Conservation (phyloP, 129 eudicot species). For the sunflower (Helianthus annuus) region HanXRQr2.0-SUNRISE NC_035433.2:75678353-75678852, state of each 20-base stretch:
- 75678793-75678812: conserved; percentile 10
- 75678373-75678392: conserved; percentile 20
- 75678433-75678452: conserved; percentile 55
- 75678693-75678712: conserved; percentile 59
- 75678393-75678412: neutral
- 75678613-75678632: conserved; percentile 42
- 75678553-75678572: conserved; percentile 73
- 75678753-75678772: conserved; percentile 29
- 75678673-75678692: conserved; percentile 66
- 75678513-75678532: conserved; percentile 36
- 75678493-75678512: conserved; percentile 37
- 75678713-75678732: conserved; percentile 68
- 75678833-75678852: conserved; percentile 34
- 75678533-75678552: conserved; percentile 58
- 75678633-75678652: conserved; percentile 60
- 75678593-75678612: conserved; percentile 24
- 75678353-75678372: conserved; percentile 22
- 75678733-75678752: conserved; percentile 34
- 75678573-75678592: conserved; percentile 33
- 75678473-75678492: conserved; percentile 34
- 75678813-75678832: conserved; percentile 17
- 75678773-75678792: conserved; percentile 26
- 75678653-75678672: conserved; percentile 80
- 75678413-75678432: conserved; percentile 39
- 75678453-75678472: conserved; percentile 55